Base-by-base conservation (phyloP, 2,329 filamentous ascomycete species). In the Lachnellula subtilissima region DNA sequence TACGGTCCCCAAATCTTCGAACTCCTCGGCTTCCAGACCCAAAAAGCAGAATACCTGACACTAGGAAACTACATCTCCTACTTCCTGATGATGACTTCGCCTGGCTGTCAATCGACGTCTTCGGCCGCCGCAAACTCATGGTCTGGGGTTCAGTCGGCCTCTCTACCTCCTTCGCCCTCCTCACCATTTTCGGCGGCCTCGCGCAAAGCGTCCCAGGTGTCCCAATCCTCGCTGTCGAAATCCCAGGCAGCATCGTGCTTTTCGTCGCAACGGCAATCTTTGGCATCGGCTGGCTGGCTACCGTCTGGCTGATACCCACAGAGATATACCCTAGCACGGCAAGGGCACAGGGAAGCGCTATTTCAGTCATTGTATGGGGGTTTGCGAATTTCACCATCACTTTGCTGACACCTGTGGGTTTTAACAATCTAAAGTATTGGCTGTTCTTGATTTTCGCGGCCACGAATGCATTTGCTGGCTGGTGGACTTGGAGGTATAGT, bases 1-100 rank as follows among this genome's bases (percentile, higher is more conserved):
- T 85, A 85, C 56, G 83, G 82, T 0, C 81, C 82, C 2, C 83
- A 85, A 61, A 85, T 85, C 52, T 85, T 85, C 66, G 76, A 82
- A 60, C 76, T 85, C 9, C 76, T 85, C 3, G 81, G 82, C 15
- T 83, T 85, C 65, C 67, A 69, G 17, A 75, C 78, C 37, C 70
- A 69, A 4, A 70, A 69, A 15, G 76, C 82, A 1, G 82, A 86
- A 66, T 79, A 77, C 58, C 69, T 84, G 14, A 85, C 82, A 0
- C 74, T 83, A 47, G 80, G 74, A 28, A 86, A 86, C 69, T 85
- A 84, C 69, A 69, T 81, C 42, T 82, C 77, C 17, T 85, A 86
- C 68, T 80, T 84, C 64, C 60, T 79, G 49, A 76, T 83, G 61
- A 85, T 85, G 82, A 84, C 81, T 0, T 82, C 9, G 80, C 82